Evolutionary conservation across 1,284 basidiomycete species (phyloP).

Genomic region (Boletellus deceptivus): DNA sequence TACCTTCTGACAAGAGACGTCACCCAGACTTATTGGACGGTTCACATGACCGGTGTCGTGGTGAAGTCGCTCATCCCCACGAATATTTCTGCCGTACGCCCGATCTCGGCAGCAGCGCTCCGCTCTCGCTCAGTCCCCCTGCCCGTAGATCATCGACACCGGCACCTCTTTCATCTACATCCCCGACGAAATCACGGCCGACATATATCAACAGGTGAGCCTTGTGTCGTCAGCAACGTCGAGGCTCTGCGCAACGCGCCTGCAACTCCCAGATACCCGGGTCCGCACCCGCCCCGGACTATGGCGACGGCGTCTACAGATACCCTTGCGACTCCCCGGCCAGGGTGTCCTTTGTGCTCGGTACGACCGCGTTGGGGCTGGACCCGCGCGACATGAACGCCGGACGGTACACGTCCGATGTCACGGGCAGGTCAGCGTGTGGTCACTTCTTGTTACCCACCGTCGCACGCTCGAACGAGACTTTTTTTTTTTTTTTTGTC

Average conservation of each 20-base stretch:
- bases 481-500: too few relatives aligned
- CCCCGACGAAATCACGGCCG: conserved; percentile 37
- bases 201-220: conserved; percentile 44
- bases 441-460: not conserved
- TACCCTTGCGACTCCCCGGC: conserved; percentile 46
- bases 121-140: not conserved
- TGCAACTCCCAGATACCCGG: conserved; percentile 45
- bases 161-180: conserved; percentile 61
- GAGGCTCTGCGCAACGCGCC: not conserved
- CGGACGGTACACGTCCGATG: conserved; percentile 38
- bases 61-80: conserved; percentile 30
- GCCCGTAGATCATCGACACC: conserved; percentile 54
- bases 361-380: conserved; percentile 49
- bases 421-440: conserved; percentile 27
- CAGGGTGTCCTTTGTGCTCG: conserved; percentile 51
- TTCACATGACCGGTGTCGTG: conserved; percentile 43
- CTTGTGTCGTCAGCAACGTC: not conserved
- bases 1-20: conserved; percentile 1
- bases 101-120: not conserved
- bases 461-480: not conserved
- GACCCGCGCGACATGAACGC: conserved; percentile 66
- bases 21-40: conserved; percentile 55
- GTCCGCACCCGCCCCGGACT: conserved; percentile 39
- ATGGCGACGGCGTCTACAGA: conserved; percentile 47
- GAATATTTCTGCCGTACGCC: conserved; percentile 38